phyloP scores from a whole-genome alignment of 345 rosid genomes.

The Syzygium aromaticum region DNA sequence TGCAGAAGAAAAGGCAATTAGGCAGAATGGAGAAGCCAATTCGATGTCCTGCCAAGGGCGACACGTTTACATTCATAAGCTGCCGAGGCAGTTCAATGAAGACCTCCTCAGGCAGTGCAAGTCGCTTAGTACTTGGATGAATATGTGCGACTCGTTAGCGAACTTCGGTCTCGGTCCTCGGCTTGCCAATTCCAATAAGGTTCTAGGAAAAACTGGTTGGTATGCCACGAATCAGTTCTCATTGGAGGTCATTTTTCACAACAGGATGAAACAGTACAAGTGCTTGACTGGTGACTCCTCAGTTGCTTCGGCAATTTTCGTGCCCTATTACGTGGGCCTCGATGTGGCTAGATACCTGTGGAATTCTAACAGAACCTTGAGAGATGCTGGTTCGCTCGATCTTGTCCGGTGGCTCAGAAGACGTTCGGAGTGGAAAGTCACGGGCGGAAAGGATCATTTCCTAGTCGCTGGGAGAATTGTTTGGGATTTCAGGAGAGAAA shows the following conservation, averaged over 20 bases:
- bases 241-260: constrained; percentile 71
- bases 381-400: constrained; percentile 44
- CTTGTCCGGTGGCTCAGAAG: constrained; percentile 53
- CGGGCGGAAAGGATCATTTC: constrained; percentile 75
- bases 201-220: constrained; percentile 44
- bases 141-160: constrained; percentile 49
- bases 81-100: constrained; percentile 53
- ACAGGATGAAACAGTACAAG: constrained; percentile 67
- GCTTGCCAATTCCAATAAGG: constrained; percentile 23
- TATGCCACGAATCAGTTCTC: constrained; percentile 67
- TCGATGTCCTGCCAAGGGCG: constrained; percentile 24
- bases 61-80: constrained; percentile 46
- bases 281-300: constrained; percentile 65
- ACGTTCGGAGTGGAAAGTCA: constrained; percentile 57
- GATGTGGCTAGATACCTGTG: constrained; percentile 68
- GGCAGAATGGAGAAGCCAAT: neutral
- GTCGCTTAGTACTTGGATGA: constrained; percentile 43
- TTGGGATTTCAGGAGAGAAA: constrained; percentile 78
- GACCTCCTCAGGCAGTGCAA: constrained; percentile 59
- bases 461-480: constrained; percentile 75
- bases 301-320: constrained; percentile 55
- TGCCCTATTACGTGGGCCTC: constrained; percentile 71
- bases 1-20: neutral
- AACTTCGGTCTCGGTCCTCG: constrained; percentile 58
- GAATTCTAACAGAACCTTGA: constrained; percentile 28